Conservation (phyloP, 768 basidiomycete genomes). For the Collybia sp. region DNA sequence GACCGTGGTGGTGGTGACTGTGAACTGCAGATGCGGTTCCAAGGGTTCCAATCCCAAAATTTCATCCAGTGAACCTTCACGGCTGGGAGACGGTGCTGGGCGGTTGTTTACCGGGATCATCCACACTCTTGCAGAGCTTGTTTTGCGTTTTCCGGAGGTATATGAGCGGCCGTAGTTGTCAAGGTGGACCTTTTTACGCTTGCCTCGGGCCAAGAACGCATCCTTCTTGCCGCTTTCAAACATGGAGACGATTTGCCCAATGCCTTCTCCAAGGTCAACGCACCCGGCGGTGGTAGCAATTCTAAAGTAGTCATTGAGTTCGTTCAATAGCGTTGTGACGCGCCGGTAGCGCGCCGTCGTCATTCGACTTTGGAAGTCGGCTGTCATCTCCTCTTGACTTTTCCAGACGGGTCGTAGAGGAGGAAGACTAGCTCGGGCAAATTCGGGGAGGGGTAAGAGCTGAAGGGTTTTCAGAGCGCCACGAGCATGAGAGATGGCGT, state of each 20-base stretch:
- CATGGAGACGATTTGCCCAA: constrained; percentile 48
- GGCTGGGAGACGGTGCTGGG: constrained; percentile 5
- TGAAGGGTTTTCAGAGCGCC: constrained; percentile 55
- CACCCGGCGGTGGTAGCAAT: constrained; percentile 59
- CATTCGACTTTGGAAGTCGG: constrained; percentile 54
- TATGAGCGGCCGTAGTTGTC: constrained; percentile 85
- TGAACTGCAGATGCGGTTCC: constrained; percentile 9
- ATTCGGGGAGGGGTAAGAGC: constrained; percentile 76
- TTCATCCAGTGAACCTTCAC: constrained; percentile 19
- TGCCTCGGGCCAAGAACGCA: constrained; percentile 38
- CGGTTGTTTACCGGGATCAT: constrained; percentile 61
- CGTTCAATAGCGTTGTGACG: constrained; percentile 54
- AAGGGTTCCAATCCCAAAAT: constrained; percentile 17
- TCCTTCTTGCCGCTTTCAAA: constrained; percentile 66
- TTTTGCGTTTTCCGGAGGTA: constrained; percentile 84
- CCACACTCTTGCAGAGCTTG: constrained; percentile 89
- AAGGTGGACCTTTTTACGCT: constrained; percentile 53
- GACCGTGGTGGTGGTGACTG: constrained; percentile 56
- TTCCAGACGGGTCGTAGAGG: constrained; percentile 67
- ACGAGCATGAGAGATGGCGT: constrained; percentile 54
- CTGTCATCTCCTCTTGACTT: constrained; percentile 51
- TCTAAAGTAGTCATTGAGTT: constrained; percentile 58
- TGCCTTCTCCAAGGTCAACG: constrained; percentile 45
- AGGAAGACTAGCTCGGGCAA: constrained; percentile 55
- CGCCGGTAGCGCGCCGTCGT: constrained; percentile 68